Conservation (phyloP, 2,329 filamentous ascomycete genomes). For the Sclerotinia trifoliorum region DNA sequence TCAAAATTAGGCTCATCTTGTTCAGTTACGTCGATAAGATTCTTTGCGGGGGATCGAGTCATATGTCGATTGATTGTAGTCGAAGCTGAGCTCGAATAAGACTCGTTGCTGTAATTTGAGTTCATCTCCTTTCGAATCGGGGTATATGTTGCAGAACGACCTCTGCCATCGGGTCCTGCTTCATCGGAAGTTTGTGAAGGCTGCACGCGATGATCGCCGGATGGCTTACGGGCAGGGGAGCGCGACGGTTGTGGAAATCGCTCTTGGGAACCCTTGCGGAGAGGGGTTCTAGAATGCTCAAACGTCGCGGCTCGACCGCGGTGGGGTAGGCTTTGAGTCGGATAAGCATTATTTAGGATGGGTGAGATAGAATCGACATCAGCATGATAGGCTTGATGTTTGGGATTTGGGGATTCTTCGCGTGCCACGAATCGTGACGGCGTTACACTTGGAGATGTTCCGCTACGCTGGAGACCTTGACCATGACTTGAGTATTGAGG, state of each 20-base stretch:
- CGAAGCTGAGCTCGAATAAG: slow-evolving; percentile 7
- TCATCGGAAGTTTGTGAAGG: slow-evolving; percentile 5
- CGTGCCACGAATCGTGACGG: neutral
- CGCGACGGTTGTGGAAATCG: neutral
- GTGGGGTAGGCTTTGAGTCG: neutral
- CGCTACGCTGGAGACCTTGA: slow-evolving; percentile 26
- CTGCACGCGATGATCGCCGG: neutral
- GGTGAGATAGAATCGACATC: slow-evolving; percentile 14
- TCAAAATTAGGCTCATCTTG: slow-evolving; percentile 25
- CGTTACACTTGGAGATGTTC: slow-evolving; percentile 28
- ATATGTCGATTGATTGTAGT: slow-evolving; percentile 22
- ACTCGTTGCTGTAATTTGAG: slow-evolving; percentile 9
- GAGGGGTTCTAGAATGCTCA: neutral
- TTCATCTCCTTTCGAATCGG: neutral
- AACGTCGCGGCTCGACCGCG: slow-evolving; percentile 16
- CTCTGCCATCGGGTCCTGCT: neutral
- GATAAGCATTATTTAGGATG: neutral
- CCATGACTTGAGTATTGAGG: slow-evolving; percentile 12
- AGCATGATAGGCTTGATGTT: neutral
- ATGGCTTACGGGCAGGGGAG: slow-evolving; percentile 7
- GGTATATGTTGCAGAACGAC: neutral
- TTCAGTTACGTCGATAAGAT: slow-evolving; percentile 26
- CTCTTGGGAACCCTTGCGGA: neutral
- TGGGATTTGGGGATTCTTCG: neutral
- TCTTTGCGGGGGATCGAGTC: slow-evolving; percentile 29